These are phyloP conservation scores for Spinacia oleracea DNA, from an alignment of 179 eudicot species.

Conservation along the genomic window DNA sequence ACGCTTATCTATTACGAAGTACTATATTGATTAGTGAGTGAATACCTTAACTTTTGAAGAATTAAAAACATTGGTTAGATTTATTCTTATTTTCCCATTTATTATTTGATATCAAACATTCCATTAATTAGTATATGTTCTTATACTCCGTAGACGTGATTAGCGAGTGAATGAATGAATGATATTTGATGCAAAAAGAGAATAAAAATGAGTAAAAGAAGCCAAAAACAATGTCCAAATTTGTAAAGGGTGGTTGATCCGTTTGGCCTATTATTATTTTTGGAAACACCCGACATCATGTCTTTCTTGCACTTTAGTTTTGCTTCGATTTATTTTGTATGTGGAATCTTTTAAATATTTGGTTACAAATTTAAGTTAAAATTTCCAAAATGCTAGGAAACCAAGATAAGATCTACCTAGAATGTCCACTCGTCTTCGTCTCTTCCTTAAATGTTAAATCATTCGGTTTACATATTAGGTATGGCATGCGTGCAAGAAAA, in stretches of 20 bases:
- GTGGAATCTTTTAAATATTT: neutral
- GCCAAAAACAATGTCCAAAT: slow-evolving; percentile 23
- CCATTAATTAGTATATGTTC: too few species aligned
- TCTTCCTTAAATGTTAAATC: neutral
- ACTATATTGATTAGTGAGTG: too few species aligned
- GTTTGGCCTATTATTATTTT: slow-evolving; percentile 29
- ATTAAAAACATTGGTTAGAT: too few species aligned
- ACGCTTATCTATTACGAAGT: too few species aligned
- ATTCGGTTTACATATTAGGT: too few species aligned
- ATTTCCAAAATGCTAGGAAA: slow-evolving; percentile 27
- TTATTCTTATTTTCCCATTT: too few species aligned
- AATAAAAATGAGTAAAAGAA: slow-evolving; percentile 4
- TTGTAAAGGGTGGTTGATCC: slow-evolving; percentile 5
- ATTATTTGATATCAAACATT: too few species aligned
- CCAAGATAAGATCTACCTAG: neutral
- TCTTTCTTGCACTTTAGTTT: slow-evolving; percentile 26
- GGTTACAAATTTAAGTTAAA: neutral
- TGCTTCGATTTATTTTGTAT: slow-evolving; percentile 22
- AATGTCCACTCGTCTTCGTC: slow-evolving; percentile 3
- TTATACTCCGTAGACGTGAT: too few species aligned
- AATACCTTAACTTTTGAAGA: too few species aligned
- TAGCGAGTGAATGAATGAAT: too few species aligned
- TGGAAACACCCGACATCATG: slow-evolving; percentile 25
- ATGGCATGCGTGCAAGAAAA: too few species aligned
- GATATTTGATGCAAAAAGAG: neutral